Evolutionary conservation across 768 basidiomycete species (phyloP).

Genomic region (Mycena galopus): DNA sequence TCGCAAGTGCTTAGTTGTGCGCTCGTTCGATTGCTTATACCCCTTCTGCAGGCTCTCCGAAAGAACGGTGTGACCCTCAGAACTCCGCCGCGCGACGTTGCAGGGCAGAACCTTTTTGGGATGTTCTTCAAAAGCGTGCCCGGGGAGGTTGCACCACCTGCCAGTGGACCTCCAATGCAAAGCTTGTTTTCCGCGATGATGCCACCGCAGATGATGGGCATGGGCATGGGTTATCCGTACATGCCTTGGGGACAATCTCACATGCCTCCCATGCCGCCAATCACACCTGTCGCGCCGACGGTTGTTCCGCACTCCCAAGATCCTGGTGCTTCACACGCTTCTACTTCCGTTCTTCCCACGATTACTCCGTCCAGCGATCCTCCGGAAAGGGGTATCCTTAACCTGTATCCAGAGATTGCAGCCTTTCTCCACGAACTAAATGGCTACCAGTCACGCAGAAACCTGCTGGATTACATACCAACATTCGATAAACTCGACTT

Average conservation of each 20-base stretch:
- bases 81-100: constrained; percentile 10
- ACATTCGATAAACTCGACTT: constrained; percentile 6
- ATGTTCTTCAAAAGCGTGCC: constrained; percentile 12
- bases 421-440: neutral
- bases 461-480: neutral
- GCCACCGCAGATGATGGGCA: too few relatives aligned
- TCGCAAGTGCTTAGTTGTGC: neutral
- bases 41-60: neutral
- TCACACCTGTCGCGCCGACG: too few relatives aligned
- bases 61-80: constrained; percentile 19
- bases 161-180: too few relatives aligned
- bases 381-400: neutral
- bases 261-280: neutral
- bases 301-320: too few relatives aligned
- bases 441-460: neutral
- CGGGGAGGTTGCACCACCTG: too few relatives aligned
- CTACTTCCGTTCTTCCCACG: neutral
- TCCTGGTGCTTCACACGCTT: too few relatives aligned
- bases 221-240: neutral
- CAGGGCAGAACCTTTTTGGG: constrained; percentile 5
- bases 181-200: too few relatives aligned
- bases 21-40: neutral
- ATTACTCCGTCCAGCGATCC: constrained; percentile 10
- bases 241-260: neutral
- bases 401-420: constrained; percentile 1